These are phyloP conservation scores for Wallacemonas rigidus DNA, from an alignment of 208 protist genomes.

Conservation along the genomic window DNA sequence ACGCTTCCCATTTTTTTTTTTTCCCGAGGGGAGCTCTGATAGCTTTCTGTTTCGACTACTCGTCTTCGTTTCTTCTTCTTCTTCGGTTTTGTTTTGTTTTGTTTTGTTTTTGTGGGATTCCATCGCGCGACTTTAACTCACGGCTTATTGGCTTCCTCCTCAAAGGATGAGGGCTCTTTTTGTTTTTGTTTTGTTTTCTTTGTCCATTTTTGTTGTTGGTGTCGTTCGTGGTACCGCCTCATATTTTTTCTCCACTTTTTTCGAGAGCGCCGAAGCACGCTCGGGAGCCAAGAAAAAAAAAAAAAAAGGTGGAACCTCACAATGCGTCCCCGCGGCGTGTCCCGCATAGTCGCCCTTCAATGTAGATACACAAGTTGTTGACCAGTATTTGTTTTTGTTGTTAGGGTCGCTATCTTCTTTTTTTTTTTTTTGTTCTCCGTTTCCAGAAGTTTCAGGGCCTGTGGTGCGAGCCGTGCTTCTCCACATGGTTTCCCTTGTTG, in stretches of 20 bases:
- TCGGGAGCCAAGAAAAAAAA: too few species aligned
- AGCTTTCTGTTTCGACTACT: too few species aligned
- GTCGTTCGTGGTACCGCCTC: background rate
- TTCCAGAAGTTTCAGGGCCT: background rate
- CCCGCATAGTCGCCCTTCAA: too few species aligned
- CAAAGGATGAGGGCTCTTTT: background rate
- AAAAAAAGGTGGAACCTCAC: too few species aligned
- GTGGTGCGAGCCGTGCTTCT: too few species aligned
- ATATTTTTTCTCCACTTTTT: too few species aligned
- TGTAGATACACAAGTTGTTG: too few species aligned
- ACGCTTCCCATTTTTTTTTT: background rate
- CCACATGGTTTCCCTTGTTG: too few species aligned
- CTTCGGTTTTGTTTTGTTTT: constrained; percentile 9
- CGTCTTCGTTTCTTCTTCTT: background rate
- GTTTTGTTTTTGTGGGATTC: background rate
- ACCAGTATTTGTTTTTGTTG: background rate
- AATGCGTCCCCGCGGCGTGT: too few species aligned
- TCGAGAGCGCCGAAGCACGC: too few species aligned
- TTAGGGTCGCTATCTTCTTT: background rate
- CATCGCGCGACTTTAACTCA: background rate
- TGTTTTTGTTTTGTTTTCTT: constrained; percentile 21
- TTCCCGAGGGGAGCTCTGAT: background rate
- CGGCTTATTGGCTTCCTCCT: background rate
- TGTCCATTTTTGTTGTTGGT: constrained; percentile 11
- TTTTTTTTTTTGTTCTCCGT: constrained; percentile 1